A percentile compares a stretch with the other conserved stretches of the same genome.
phyloP scores from a whole-genome alignment of 1,284 basidiomycete genomes.

The Ceratobasidium sp. region DNA sequence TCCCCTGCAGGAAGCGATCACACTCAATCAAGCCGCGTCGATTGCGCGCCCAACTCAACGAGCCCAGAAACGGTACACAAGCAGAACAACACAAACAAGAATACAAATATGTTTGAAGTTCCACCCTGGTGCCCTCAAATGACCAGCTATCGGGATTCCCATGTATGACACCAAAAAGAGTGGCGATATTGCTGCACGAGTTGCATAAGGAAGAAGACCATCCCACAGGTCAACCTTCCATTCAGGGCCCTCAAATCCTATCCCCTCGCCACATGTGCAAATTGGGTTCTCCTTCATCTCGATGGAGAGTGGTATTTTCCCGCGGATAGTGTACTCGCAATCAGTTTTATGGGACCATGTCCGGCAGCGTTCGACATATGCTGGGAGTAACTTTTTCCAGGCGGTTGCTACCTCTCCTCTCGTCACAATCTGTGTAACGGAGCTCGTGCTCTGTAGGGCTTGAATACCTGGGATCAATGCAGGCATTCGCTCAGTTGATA shows the following conservation, averaged over 20 bases:
- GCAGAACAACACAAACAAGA: too few relatives aligned
- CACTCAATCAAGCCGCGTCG: too few relatives aligned
- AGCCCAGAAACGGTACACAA: too few relatives aligned
- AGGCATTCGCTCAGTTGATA: background rate
- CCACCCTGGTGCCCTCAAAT: background rate
- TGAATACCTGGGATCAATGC: too few relatives aligned
- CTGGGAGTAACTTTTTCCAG: slow-evolving; percentile 41
- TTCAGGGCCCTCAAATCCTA: slow-evolving; percentile 4
- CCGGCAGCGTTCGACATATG: slow-evolving; percentile 24
- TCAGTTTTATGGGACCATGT: slow-evolving; percentile 20
- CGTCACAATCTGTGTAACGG: background rate
- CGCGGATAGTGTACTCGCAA: slow-evolving; percentile 19
- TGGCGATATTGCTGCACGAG: slow-evolving; percentile 24
- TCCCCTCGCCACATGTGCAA: slow-evolving; percentile 23
- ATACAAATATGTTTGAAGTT: background rate
- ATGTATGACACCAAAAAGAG: slow-evolving; percentile 17
- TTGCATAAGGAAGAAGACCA: slow-evolving; percentile 14
- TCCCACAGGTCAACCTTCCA: slow-evolving; percentile 21
- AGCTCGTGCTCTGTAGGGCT: too few relatives aligned
- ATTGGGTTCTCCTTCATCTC: background rate
- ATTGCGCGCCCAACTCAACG: background rate
- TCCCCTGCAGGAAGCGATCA: too few relatives aligned
- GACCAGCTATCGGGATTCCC: background rate
- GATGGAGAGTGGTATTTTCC: background rate
- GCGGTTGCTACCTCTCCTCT: slow-evolving; percentile 1